Percentiles rank a stretch among this genome's conserved stretches.
Evolutionary conservation across 148 eudicot genomes (phyloP).

Genomic region (Diospyros lotus): DNA sequence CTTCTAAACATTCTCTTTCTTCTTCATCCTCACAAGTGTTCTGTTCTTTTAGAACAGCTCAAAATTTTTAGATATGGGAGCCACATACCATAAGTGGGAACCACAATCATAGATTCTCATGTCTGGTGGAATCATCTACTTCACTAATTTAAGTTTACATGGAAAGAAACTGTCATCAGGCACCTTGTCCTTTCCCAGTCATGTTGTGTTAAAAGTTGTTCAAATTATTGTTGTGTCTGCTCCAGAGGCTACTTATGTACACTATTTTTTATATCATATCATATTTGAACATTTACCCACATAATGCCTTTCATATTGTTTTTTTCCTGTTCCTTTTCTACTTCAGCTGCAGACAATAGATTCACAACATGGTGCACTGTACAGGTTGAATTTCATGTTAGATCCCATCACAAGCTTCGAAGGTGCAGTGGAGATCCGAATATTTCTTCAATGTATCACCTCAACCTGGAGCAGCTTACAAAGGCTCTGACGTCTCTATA

Average conservation of each 20-base stretch:
- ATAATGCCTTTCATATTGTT: background rate
- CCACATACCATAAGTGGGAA: background rate
- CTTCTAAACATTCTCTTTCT: no score
- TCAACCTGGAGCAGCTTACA: conserved; percentile 83
- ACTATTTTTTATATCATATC: background rate
- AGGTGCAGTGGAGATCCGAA: conserved; percentile 35
- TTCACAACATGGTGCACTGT: conserved; percentile 2
- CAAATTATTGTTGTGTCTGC: background rate
- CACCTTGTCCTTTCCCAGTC: background rate
- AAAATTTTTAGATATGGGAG: background rate
- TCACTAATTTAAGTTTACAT: background rate
- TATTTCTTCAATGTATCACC: conserved; percentile 57
- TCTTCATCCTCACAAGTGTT: no score
- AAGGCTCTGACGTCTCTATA: conserved; percentile 67
- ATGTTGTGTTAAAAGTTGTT: background rate
- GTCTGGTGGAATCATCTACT: background rate
- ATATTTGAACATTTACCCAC: background rate
- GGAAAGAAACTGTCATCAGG: background rate
- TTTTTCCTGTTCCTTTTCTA: background rate
- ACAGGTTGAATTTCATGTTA: conserved; percentile 76
- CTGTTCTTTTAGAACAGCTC: background rate
- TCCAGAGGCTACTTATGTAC: background rate
- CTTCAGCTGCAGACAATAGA: background rate
- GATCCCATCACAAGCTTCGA: conserved; percentile 72
- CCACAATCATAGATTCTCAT: background rate